phyloP scores from a whole-genome alignment of 768 basidiomycete genomes.

The Grammothele lineata region DNA sequence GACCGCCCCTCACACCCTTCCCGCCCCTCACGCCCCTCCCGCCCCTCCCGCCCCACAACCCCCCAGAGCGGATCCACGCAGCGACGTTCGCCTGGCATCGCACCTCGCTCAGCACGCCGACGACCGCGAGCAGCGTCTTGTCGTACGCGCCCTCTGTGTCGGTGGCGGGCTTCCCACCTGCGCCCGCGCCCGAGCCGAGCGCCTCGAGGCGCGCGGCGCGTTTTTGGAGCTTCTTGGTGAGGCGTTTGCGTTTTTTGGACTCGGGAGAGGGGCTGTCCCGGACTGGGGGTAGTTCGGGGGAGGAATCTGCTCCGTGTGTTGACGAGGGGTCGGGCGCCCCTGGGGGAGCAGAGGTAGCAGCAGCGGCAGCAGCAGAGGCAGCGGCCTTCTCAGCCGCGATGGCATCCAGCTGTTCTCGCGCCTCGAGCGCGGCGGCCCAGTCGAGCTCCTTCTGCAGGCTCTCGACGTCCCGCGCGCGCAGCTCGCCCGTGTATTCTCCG shows the following conservation, averaged over 20 bases:
- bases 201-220: constrained; percentile 11
- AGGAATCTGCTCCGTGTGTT: background rate
- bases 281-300: background rate
- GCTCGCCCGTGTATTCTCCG: constrained; percentile 53
- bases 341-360: background rate
- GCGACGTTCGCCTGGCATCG: constrained; percentile 62
- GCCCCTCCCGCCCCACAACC: constrained; percentile 42
- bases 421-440: constrained; percentile 16
- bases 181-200: background rate
- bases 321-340: background rate
- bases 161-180: background rate
- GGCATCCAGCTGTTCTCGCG: constrained; percentile 14
- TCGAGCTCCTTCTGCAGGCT: constrained; percentile 21
- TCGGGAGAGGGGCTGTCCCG: background rate
- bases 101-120: constrained; percentile 60
- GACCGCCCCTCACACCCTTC: too few relatives aligned
- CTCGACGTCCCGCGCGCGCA: constrained; percentile 37
- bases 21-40: too few relatives aligned
- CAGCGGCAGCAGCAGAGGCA: background rate
- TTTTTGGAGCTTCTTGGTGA: constrained; percentile 13
- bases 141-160: constrained; percentile 34
- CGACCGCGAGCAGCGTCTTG: constrained; percentile 55
- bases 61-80: constrained; percentile 60
- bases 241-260: constrained; percentile 25
- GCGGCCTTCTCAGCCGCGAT: background rate